phyloP scores from a whole-genome alignment of 495 filamentous ascomycete species.

The Trypethelium eluteriae region DNA sequence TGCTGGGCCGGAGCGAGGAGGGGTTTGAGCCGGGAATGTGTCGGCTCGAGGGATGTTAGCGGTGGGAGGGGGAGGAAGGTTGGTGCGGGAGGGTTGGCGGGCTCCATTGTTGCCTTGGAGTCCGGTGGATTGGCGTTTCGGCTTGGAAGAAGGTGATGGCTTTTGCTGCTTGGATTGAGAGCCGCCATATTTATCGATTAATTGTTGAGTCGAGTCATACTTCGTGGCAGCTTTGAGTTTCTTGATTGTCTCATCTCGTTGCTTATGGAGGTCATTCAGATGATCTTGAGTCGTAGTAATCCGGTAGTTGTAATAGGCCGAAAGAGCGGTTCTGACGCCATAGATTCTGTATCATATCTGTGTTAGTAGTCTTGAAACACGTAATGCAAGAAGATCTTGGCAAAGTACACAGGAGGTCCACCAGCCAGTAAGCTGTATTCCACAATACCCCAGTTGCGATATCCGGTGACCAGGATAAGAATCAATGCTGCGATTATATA shows the following conservation, averaged over 20 bases:
- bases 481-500: conserved; percentile 81
- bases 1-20: conserved; percentile 22
- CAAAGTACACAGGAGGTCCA: conserved; percentile 65
- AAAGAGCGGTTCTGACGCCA: conserved; percentile 49
- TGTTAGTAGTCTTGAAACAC: conserved; percentile 11
- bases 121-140: conserved; percentile 22
- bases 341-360: conserved; percentile 51
- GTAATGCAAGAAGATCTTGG: neutral
- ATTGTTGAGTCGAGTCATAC: conserved; percentile 86
- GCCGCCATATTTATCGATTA: conserved; percentile 89
- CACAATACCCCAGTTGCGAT: conserved; percentile 61
- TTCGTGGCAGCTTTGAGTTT: conserved; percentile 90
- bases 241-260: conserved; percentile 80
- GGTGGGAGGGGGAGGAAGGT: conserved; percentile 68
- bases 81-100: conserved; percentile 27
- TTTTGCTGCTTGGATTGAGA: conserved; percentile 17
- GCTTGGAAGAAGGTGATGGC: conserved; percentile 16
- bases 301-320: conserved; percentile 72
- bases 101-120: conserved; percentile 20
- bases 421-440: conserved; percentile 73
- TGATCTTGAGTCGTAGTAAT: conserved; percentile 56
- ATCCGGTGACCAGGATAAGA: conserved; percentile 74
- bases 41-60: conserved; percentile 60
- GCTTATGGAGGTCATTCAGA: conserved; percentile 65
- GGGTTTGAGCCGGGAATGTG: conserved; percentile 23